A percentile compares a stretch with the other conserved stretches of the same genome.
phyloP scores from a whole-genome alignment of 2,329 filamentous ascomycete genomes.

The Pleomassaria siparia region DNA sequence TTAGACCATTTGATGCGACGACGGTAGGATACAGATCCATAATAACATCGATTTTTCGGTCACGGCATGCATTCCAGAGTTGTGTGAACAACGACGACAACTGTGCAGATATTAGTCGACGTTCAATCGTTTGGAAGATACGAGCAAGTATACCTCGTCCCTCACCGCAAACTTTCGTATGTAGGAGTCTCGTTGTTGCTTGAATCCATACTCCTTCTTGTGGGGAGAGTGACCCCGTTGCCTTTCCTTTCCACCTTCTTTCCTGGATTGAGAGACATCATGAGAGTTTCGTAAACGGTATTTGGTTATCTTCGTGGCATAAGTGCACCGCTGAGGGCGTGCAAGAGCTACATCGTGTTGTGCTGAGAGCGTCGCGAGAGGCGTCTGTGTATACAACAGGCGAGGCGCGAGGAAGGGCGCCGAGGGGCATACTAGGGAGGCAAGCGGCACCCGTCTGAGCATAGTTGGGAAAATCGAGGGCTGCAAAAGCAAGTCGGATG shows the following conservation, averaged over 20 bases:
- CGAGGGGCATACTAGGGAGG: constrained; percentile 35
- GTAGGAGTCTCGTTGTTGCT: too few species aligned
- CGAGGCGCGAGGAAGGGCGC: constrained; percentile 40
- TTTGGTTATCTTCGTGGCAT: constrained; percentile 15
- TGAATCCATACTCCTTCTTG: too few species aligned
- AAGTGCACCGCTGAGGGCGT: constrained; percentile 11
- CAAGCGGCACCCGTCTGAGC: constrained; percentile 27
- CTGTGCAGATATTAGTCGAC: background rate
- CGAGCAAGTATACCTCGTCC: background rate
- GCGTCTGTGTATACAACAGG: constrained; percentile 22
- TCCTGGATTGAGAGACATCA: background rate
- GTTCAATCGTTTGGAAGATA: background rate
- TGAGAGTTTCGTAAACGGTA: background rate
- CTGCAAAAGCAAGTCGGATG: background rate
- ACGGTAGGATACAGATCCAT: constrained; percentile 33
- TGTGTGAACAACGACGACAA: constrained; percentile 7
- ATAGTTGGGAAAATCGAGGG: background rate
- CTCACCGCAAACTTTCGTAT: too few species aligned
- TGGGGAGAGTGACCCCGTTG: too few species aligned
- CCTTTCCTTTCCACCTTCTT: too few species aligned
- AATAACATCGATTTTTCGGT: constrained; percentile 16
- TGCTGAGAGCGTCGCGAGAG: constrained; percentile 8
- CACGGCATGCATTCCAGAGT: constrained; percentile 22
- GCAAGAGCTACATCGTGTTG: constrained; percentile 7
- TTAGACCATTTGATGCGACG: constrained; percentile 13